phyloP scores from a whole-genome alignment of 2,329 filamentous ascomycete genomes.

The Stemphylium lycopersici region DNA sequence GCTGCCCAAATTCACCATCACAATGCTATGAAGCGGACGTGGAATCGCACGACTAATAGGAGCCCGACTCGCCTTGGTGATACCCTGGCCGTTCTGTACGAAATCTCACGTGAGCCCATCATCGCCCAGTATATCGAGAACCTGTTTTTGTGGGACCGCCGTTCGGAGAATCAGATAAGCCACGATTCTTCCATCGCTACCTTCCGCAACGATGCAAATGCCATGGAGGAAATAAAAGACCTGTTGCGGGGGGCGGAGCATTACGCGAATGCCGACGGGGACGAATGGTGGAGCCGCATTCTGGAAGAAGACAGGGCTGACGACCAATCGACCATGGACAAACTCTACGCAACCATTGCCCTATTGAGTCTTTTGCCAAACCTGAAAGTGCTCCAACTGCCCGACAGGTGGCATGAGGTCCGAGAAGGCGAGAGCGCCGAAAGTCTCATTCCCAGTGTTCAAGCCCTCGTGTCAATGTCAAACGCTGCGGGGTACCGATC shows the following conservation, averaged over 20 bases:
- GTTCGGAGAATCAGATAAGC: constrained; percentile 10
- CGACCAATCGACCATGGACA: constrained; percentile 19
- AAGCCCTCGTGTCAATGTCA: constrained; percentile 23
- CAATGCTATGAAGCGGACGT: constrained; percentile 33
- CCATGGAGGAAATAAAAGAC: constrained; percentile 29
- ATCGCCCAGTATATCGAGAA: constrained; percentile 39
- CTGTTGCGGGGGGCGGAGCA: constrained; percentile 25
- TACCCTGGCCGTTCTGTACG: constrained; percentile 31
- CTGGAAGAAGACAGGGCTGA: constrained; percentile 26
- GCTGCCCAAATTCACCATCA: constrained; percentile 35
- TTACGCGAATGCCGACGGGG: constrained; percentile 22
- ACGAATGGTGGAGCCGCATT: constrained; percentile 38
- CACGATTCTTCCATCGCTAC: constrained; percentile 1
- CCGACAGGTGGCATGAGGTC: constrained; percentile 37
- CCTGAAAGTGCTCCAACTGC: constrained; percentile 35
- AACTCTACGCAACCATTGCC: constrained; percentile 31
- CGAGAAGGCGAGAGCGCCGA: constrained; percentile 23
- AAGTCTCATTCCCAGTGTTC: constrained; percentile 25
- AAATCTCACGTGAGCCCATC: constrained; percentile 35
- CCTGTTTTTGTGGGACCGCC: constrained; percentile 35
- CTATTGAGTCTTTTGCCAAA: constrained; percentile 40
- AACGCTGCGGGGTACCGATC: constrained; percentile 15
- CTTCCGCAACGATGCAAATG: constrained; percentile 28
- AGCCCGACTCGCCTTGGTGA: constrained; percentile 21
- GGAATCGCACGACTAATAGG: constrained; percentile 31